Evolutionary conservation across 148 eudicot species (phyloP), one percentile per base, ranked within the genome.

Genomic region (Hydrangea macrophylla): DNA sequence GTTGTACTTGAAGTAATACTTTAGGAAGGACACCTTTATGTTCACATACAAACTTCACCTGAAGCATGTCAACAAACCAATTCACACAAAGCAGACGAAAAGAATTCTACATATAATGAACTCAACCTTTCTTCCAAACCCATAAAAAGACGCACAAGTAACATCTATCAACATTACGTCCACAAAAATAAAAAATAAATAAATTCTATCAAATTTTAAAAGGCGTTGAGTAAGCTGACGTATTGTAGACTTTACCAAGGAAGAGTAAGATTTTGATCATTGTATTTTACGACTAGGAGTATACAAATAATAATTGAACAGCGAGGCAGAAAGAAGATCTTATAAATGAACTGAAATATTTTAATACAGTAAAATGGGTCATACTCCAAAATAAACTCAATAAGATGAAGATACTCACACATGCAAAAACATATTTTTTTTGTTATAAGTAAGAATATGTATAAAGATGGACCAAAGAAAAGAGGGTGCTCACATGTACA

Each of bases 21-120:
- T 94, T 91, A 22, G 96, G 88, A 56, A 94, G 90, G 58, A 94
- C 89, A 62, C 97, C 93, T 80, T 91, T 94, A 73, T 84, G 70
- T 48, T 85, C 81, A 69, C 84, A 84, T 30, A 79, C 84, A 79
- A 89, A 72, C 65, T 84, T 83, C 66, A 94, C 82, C 99, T 94
- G 89, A 73, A 83, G 28, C 64, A 42, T 62, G 57, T 42, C 36
- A 68, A 62, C 27, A 44, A 31, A 45, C 39, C 50, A 57, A 31
- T 22, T 25, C 42, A 10, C 26, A 44, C 20, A 72, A 1, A 7
- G 18, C n/a, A 20, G 26, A 23, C 30, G 17, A 10, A 30, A 55
- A 50, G 18, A 31, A 42, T 58, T 15, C 32, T 9, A 48, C 9
- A n/a, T 18, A 48, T 48, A 48, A 23, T 35, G 36, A 32, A 39